Conservation (phyloP, 1,139 yeast species). For the Arxiozyma bovina region DNA sequence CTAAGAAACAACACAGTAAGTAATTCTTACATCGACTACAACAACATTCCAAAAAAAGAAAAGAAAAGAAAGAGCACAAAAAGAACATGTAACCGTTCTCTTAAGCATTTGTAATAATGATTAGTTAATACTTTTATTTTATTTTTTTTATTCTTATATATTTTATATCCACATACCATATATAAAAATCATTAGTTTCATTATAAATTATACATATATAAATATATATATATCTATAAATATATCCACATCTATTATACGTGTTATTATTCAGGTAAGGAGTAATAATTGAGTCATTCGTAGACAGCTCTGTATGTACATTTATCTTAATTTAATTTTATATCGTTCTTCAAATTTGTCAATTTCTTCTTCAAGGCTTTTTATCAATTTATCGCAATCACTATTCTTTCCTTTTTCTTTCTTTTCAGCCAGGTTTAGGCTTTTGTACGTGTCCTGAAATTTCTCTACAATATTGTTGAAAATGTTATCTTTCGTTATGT, state of each 20-base stretch:
- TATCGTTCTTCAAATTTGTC: not conserved
- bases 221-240: not conserved
- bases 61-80: too few relatives aligned
- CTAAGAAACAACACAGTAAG: constrained; percentile 35
- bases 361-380: not conserved
- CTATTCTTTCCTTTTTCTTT: not conserved
- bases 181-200: not conserved
- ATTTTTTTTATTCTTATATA: not conserved
- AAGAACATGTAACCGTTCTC: not conserved
- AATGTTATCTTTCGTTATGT: constrained; percentile 13
- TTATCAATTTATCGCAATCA: not conserved
- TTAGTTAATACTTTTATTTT: not conserved
- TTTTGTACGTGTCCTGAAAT: constrained; percentile 5
- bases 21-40: not conserved
- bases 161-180: not conserved
- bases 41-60: not conserved
- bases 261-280: too few relatives aligned
- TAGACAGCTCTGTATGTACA: too few relatives aligned
- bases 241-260: too few relatives aligned
- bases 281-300: too few relatives aligned
- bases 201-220: not conserved
- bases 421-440: not conserved
- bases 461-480: constrained; percentile 10
- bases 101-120: not conserved
- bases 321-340: not conserved